Evolutionary conservation across 1,284 basidiomycete species (phyloP).

Genomic region (Tremellales sp.): DNA sequence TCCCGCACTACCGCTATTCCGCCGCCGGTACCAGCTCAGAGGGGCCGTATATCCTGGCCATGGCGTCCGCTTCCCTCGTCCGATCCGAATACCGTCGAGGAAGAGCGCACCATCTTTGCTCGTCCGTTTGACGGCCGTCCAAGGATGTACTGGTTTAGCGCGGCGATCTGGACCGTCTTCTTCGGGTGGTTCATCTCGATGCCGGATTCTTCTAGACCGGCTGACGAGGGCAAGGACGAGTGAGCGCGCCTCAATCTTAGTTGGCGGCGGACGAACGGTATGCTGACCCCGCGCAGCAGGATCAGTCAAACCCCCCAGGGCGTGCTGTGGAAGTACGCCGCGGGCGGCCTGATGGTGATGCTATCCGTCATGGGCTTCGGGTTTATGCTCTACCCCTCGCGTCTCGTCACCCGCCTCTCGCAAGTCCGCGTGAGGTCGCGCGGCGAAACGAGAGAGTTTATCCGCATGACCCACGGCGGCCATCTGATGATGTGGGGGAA

Average conservation of each 20-base stretch:
- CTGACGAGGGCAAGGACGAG: too few relatives aligned
- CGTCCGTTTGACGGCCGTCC: constrained; percentile 10
- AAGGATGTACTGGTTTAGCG: constrained; percentile 7
- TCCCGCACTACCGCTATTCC: too few relatives aligned
- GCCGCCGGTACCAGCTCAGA: too few relatives aligned
- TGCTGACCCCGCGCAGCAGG: too few relatives aligned
- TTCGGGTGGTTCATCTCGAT: constrained; percentile 5
- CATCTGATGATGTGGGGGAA: constrained; percentile 6
- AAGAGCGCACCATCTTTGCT: constrained; percentile 12
- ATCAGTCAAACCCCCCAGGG: too few relatives aligned
- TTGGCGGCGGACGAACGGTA: too few relatives aligned
- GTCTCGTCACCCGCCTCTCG: constrained; percentile 6
- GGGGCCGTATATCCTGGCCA: too few relatives aligned
- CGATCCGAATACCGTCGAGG: not conserved
- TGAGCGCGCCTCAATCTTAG: too few relatives aligned
- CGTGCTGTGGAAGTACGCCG: too few relatives aligned
- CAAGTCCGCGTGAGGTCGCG: not conserved
- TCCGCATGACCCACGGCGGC: constrained; percentile 6
- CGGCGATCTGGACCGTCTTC: constrained; percentile 2
- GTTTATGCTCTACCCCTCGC: constrained; percentile 1
- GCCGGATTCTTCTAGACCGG: constrained; percentile 1
- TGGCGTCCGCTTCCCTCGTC: too few relatives aligned
- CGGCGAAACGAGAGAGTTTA: not conserved
- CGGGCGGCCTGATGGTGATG: too few relatives aligned
- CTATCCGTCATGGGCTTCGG: constrained; percentile 3